Conservation (phyloP, 2,329 filamentous ascomycete genomes). For the Calonectria fujianensis region DNA sequence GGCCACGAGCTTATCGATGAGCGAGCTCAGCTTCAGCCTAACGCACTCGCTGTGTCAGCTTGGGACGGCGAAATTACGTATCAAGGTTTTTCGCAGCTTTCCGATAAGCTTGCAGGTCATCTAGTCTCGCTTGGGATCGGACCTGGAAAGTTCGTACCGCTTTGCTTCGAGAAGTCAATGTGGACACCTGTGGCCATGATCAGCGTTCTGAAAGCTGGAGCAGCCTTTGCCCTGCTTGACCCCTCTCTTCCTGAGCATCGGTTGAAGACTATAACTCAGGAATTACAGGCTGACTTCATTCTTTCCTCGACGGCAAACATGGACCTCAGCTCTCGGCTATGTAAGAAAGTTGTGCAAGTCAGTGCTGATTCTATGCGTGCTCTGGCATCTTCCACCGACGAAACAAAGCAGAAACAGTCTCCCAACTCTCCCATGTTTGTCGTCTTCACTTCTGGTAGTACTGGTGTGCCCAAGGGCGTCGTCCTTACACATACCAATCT, state of each 20-base stretch:
- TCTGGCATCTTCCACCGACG: neutral
- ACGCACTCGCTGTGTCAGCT: slow-evolving; percentile 47
- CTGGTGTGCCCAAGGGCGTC: slow-evolving; percentile 52
- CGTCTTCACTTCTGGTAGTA: slow-evolving; percentile 54
- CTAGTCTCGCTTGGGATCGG: slow-evolving; percentile 57
- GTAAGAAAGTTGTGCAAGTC: neutral
- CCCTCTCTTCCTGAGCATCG: slow-evolving; percentile 39
- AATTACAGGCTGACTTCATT: neutral
- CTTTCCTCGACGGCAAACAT: slow-evolving; percentile 3
- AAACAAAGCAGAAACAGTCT: too few relatives aligned
- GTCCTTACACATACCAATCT: slow-evolving; percentile 39
- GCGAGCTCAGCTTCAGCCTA: slow-evolving; percentile 34
- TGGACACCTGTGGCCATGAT: slow-evolving; percentile 52
- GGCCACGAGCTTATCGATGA: slow-evolving; percentile 44
- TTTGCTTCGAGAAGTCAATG: slow-evolving; percentile 52
- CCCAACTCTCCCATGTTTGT: slow-evolving; percentile 41
- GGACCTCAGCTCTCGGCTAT: neutral
- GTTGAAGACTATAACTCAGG: slow-evolving; percentile 35
- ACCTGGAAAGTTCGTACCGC: slow-evolving; percentile 43
- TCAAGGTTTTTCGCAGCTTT: slow-evolving; percentile 61
- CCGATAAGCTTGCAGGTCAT: slow-evolving; percentile 61
- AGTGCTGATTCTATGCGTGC: neutral
- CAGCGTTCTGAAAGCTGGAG: slow-evolving; percentile 53
- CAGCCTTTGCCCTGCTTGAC: slow-evolving; percentile 48
- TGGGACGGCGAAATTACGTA: slow-evolving; percentile 62